These are phyloP conservation scores for Verticillium isaacii DNA, from an alignment of 2,329 filamentous ascomycete genomes.

Conservation along the genomic window DNA sequence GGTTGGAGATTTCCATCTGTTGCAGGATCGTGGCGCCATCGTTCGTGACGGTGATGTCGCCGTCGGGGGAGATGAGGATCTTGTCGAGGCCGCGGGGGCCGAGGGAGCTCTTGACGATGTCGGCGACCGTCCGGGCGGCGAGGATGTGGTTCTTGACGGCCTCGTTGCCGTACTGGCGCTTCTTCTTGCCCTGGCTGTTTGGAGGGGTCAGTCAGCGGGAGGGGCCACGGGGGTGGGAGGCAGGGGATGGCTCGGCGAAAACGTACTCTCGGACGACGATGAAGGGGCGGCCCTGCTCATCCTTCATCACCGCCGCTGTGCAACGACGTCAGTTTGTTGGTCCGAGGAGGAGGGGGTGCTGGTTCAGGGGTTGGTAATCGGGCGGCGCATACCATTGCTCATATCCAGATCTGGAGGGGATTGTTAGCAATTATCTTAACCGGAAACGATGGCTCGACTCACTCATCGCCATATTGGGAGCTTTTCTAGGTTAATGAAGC, in stretches of 20 bases:
- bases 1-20: slow-evolving; percentile 99
- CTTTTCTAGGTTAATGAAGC: not conserved
- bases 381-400: slow-evolving; percentile 63
- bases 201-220: slow-evolving; percentile 17
- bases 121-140: slow-evolving; percentile 90
- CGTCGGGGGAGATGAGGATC: slow-evolving; percentile 96
- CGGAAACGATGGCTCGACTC: slow-evolving; percentile 4
- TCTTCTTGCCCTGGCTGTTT: slow-evolving; percentile 89
- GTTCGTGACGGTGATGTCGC: slow-evolving; percentile 98
- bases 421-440: slow-evolving; percentile 25
- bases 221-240: not conserved
- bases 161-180: slow-evolving; percentile 92
- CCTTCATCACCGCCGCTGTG: slow-evolving; percentile 75
- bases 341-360: not conserved
- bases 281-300: slow-evolving; percentile 95
- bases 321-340: not conserved
- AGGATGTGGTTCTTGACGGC: slow-evolving; percentile 98
- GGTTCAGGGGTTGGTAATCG: not conserved
- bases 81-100: slow-evolving; percentile 96
- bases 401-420: slow-evolving; percentile 66
- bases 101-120: slow-evolving; percentile 95
- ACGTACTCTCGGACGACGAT: slow-evolving; percentile 96
- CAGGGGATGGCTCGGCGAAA: slow-evolving; percentile 2
- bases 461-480: slow-evolving; percentile 19
- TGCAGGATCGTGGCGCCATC: slow-evolving; percentile 96